These are phyloP conservation scores for Delphinella strobiligena DNA, from an alignment of 2,329 filamentous ascomycete species.

Conservation along the genomic window DNA sequence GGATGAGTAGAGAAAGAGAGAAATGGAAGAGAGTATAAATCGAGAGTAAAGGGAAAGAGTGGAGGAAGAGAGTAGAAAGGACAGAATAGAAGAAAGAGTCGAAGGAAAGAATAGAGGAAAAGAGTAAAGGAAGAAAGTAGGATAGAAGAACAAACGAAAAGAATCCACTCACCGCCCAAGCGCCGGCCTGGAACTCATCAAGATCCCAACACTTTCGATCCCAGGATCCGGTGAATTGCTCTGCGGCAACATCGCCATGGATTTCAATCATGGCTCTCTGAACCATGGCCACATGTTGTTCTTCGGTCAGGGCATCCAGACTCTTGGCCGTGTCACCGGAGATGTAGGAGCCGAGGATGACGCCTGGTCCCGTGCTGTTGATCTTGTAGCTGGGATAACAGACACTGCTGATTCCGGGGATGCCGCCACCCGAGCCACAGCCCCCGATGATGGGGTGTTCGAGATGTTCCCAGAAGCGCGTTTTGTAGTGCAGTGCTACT, in stretches of 20 bases:
- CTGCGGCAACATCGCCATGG: conserved; percentile 47
- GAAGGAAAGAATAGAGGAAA: neutral
- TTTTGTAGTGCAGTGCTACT: conserved; percentile 55
- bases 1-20: too few species aligned
- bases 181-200: conserved; percentile 49
- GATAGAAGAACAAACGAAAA: conserved; percentile 1
- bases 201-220: conserved; percentile 54
- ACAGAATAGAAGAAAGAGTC: too few species aligned
- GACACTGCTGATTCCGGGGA: conserved; percentile 47
- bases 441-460: conserved; percentile 49
- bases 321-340: conserved; percentile 34
- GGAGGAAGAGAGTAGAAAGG: too few species aligned
- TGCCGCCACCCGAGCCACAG: conserved; percentile 47
- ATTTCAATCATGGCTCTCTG: conserved; percentile 55
- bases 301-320: conserved; percentile 39
- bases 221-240: conserved; percentile 54
- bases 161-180: conserved; percentile 44
- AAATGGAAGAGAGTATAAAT: too few species aligned
- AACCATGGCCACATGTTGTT: conserved; percentile 50
- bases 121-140: neutral
- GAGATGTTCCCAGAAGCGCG: conserved; percentile 49
- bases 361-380: conserved; percentile 50
- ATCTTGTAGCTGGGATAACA: conserved; percentile 58
- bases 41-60: too few species aligned
- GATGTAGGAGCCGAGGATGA: conserved; percentile 49